A percentile compares a stretch with the other conserved stretches of the same genome.
These are phyloP conservation scores for Lachnellula cervina DNA, from an alignment of 2,329 filamentous ascomycete species.

Conservation along the genomic window DNA sequence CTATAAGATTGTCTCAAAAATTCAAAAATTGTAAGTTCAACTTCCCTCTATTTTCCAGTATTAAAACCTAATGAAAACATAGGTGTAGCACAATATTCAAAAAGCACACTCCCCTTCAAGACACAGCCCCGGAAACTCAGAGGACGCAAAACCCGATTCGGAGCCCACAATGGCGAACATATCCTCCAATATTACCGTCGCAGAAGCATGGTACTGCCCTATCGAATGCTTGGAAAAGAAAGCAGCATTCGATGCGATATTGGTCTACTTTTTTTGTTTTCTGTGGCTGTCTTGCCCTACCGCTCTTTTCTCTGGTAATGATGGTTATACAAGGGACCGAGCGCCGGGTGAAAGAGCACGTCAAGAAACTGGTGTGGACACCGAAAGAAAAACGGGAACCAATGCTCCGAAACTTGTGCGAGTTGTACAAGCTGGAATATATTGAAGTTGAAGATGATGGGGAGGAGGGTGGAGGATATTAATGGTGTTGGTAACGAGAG, in stretches of 20 bases:
- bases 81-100: too few relatives aligned
- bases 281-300: not conserved
- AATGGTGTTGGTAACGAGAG: not conserved
- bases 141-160: not conserved
- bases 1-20: too few relatives aligned
- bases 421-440: not conserved
- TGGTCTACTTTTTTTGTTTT: not conserved
- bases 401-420: not conserved
- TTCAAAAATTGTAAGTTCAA: too few relatives aligned
- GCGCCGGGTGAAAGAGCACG: not conserved
- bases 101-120: too few relatives aligned
- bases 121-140: too few relatives aligned
- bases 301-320: not conserved
- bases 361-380: not conserved
- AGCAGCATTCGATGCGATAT: not conserved
- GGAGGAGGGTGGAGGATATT: not conserved
- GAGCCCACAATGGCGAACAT: not conserved
- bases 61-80: too few relatives aligned
- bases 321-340: not conserved
- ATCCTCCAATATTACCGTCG: not conserved
- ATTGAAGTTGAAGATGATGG: not conserved
- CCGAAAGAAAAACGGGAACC: not conserved
- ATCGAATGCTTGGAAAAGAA: not conserved
- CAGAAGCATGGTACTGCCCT: not conserved
- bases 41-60: too few relatives aligned